phyloP scores from a whole-genome alignment of 108 stramenopile species.

The Cyclotella choctawhatcheeana region DNA sequence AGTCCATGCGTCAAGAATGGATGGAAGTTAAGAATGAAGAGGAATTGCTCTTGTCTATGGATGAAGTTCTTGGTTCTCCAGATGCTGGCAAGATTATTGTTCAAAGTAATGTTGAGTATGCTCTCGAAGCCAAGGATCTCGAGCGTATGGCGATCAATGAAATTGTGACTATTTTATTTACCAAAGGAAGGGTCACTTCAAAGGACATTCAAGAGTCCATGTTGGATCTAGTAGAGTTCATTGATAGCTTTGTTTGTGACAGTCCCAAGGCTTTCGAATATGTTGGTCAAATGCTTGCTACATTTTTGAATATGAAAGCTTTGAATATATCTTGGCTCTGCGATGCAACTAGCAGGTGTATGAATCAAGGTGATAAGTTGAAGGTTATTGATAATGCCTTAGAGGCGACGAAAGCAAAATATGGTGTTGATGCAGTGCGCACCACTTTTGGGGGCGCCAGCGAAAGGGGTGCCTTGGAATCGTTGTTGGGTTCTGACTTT shows the following conservation, averaged over 20 bases:
- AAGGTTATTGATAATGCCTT: constrained; percentile 31
- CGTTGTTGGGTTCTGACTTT: not conserved
- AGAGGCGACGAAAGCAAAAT: constrained; percentile 5
- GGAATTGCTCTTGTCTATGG: constrained; percentile 71
- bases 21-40: constrained; percentile 64
- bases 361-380: constrained; percentile 13
- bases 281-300: constrained; percentile 62
- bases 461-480: not conserved
- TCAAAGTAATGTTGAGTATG: constrained; percentile 53
- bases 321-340: constrained; percentile 68
- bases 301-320: constrained; percentile 55
- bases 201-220: constrained; percentile 60
- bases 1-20: constrained; percentile 70
- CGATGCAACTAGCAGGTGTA: constrained; percentile 21
- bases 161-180: constrained; percentile 58
- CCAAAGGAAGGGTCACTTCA: constrained; percentile 56
- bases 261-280: constrained; percentile 68
- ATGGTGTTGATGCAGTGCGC: constrained; percentile 14
- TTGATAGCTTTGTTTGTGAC: constrained; percentile 69
- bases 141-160: constrained; percentile 63
- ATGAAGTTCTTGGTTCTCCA: constrained; percentile 67
- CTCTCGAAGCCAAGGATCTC: constrained; percentile 72
- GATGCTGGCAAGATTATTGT: constrained; percentile 65
- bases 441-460: not conserved
- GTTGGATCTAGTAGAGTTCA: constrained; percentile 70